phyloP scores from a whole-genome alignment of 2,329 filamentous ascomycete species.

The Xylaria sp. region DNA sequence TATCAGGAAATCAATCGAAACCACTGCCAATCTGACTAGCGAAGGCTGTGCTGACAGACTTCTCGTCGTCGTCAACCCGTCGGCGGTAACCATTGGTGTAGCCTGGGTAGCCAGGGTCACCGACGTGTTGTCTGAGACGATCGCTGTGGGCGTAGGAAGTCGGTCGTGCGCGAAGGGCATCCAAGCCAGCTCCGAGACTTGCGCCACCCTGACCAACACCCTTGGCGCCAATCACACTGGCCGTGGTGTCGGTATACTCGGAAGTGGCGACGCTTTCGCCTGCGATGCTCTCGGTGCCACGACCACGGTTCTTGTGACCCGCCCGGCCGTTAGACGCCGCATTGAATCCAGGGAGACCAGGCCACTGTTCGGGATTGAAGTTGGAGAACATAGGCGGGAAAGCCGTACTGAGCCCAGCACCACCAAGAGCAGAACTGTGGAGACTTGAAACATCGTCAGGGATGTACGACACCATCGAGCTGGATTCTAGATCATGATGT shows the following conservation, averaged over 20 bases:
- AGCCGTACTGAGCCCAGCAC: conserved; percentile 71
- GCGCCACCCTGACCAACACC: conserved; percentile 79
- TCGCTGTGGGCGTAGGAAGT: conserved; percentile 73
- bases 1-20: conserved; percentile 29
- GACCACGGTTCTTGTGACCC: conserved; percentile 61
- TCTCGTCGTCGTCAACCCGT: conserved; percentile 82
- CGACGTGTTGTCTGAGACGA: conserved; percentile 79
- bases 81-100: conserved; percentile 64
- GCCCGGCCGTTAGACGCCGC: conserved; percentile 51
- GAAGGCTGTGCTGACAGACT: conserved; percentile 94
- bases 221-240: conserved; percentile 70
- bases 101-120: conserved; percentile 68
- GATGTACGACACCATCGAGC: conserved; percentile 91
- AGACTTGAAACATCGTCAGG: conserved; percentile 96
- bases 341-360: conserved; percentile 64
- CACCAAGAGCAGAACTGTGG: conserved; percentile 84
- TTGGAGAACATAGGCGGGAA: conserved; percentile 95
- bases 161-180: conserved; percentile 60
- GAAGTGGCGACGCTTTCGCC: conserved; percentile 91
- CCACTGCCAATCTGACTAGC: conserved; percentile 79
- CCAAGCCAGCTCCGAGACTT: conserved; percentile 75
- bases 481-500: conserved; percentile 62
- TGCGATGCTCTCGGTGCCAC: conserved; percentile 71
- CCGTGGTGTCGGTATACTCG: conserved; percentile 78
- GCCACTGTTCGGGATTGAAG: conserved; percentile 86